These are phyloP conservation scores for Phylloporus gajari DNA, from an alignment of 1,284 basidiomycete species.

Conservation along the genomic window DNA sequence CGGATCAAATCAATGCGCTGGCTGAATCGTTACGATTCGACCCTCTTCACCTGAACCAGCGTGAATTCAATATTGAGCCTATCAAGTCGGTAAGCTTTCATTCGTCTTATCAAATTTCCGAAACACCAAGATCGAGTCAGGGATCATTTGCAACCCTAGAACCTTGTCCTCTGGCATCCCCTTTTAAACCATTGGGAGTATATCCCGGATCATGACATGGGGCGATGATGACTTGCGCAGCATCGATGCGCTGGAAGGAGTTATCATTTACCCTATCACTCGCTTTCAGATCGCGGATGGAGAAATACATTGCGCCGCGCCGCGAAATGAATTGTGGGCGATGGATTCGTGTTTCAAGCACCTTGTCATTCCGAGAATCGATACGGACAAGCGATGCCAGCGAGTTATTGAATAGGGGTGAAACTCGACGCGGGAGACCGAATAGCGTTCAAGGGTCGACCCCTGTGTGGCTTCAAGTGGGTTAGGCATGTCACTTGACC, in stretches of 20 bases:
- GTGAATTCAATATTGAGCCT: background rate
- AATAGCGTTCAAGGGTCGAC: no score
- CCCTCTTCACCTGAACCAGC: background rate
- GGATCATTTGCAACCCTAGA: no score
- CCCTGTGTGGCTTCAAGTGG: no score
- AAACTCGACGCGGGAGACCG: no score
- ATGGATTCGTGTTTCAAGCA: background rate
- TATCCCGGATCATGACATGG: no score
- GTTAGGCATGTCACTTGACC: no score
- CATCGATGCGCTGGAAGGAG: background rate
- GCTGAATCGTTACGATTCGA: background rate
- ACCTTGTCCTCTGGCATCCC: background rate
- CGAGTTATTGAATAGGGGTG: no score
- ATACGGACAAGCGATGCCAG: no score
- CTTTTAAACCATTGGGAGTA: background rate
- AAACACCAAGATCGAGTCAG: background rate
- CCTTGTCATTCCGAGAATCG: background rate
- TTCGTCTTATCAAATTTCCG: background rate
- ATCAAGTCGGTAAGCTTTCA: background rate
- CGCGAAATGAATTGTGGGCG: background rate
- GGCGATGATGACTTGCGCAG: no score
- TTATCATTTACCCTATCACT: background rate
- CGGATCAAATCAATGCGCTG: background rate
- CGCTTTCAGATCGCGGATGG: background rate
- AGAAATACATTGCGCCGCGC: background rate